Conservation (phyloP, 1,284 basidiomycete species). For the Somion occarium region DNA sequence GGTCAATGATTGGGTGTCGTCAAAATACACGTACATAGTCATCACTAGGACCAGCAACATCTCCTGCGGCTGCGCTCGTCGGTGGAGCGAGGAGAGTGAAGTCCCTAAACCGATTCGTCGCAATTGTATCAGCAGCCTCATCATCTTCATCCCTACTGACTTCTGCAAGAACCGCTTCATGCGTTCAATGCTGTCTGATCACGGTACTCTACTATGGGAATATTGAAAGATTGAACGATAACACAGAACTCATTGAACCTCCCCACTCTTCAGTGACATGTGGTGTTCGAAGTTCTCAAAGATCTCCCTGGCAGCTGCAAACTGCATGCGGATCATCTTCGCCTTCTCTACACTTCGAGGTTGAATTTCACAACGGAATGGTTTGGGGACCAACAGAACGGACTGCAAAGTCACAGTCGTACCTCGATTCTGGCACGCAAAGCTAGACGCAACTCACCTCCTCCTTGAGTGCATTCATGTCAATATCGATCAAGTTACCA, state of each 20-base stretch:
- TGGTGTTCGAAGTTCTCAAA: conserved; percentile 6
- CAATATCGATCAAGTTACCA: not conserved
- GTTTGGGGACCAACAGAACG: conserved; percentile 5
- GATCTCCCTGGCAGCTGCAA: not conserved
- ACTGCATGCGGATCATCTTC: conserved; percentile 3
- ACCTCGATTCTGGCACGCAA: too few relatives aligned
- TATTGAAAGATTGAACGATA: too few relatives aligned
- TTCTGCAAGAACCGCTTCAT: too few relatives aligned
- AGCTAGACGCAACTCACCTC: conserved; percentile 3
- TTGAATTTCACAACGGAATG: conserved; percentile 5
- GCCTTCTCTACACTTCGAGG: conserved; percentile 6
- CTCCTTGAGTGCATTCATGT: not conserved
- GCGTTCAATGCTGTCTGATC: too few relatives aligned
- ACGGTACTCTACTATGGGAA: too few relatives aligned
- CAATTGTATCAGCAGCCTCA: too few relatives aligned
- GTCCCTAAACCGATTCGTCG: too few relatives aligned
- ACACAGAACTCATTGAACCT: too few relatives aligned
- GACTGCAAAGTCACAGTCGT: not conserved
- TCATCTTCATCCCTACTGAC: too few relatives aligned
- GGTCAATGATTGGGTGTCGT: not conserved
- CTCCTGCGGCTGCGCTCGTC: too few relatives aligned
- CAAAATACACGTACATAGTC: not conserved
- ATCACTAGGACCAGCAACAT: too few relatives aligned
- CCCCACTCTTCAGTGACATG: not conserved
- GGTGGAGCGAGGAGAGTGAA: too few relatives aligned